Base-by-base conservation (phyloP, 2,329 filamentous ascomycete species). In the Phialophora verrucosa region DNA sequence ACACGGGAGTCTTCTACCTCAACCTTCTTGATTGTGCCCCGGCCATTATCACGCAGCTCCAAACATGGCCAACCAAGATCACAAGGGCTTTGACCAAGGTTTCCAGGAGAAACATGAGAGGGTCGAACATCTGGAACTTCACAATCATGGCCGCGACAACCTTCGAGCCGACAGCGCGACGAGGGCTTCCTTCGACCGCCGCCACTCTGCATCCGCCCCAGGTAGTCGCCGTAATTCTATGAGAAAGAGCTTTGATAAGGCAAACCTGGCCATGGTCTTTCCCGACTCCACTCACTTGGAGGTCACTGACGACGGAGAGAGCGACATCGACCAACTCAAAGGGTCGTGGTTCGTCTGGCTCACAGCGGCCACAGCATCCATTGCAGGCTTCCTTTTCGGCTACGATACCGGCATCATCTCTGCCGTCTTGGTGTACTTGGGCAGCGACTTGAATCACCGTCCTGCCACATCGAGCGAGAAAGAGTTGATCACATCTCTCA, bases 371-470 rank as follows among this genome's bases (percentile, higher is more conserved):
- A 83, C 84, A 20, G 85, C 85, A 4, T 84, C 84, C 2, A 81
- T 88, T n/a, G 84, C 81, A 59, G 86, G 86, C 3, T 75, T 88
- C 17, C 75, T 88, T n/a, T 88, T 88, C 76, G 86, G 86, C 63
- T 88, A 87, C 73, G 86, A 88, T 72, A 88, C 86, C 50, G 86
- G 86, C 50, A 85, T 88, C 20, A 87, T 88, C 65, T 87, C 84
- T 35, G 85, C 85, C 1, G 87, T 85, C 2, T 80, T 88, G 65
- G 81, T 88, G 29, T 84, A 83, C 4, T 81, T 88, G 64, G 78
- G 78, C 56, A 77, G 82, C 2, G 83, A 85, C 69, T 80, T 87
- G 42, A 84, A 84, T 7, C 73, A 79, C 50, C 82, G 81, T 5
- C 67, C 75, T 5, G 74, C 84, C 44, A 82, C 82, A 10, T 87